Base-by-base conservation (phyloP, 805 yeast species). In the Henningerozyma blattae region DNA sequence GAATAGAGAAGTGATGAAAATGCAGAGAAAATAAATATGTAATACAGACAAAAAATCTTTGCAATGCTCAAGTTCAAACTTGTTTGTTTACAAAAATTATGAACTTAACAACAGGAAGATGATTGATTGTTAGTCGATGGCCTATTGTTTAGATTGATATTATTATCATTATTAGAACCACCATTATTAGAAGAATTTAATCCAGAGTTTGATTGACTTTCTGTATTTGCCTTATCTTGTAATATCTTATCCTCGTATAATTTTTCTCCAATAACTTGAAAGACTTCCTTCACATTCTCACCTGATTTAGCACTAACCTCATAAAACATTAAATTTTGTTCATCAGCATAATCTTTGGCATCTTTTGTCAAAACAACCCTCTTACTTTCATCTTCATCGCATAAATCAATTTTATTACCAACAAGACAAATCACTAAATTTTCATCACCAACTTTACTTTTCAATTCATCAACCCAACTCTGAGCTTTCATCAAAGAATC, bases 291-390 rank as follows among this genome's bases (percentile, higher is more conserved):
- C 27, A 89, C 95, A 50, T 87, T 86, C 49, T 70, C 68, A 14
- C 89, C 81, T 3, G 93, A 76, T 64, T 89, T 89, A 15, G 98
- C 98, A 54, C 91, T 77, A 6, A 96, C 85, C 62, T 89, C 98
- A 53, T 83, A 89, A 53, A 89, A 89, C 43, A 91, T 61, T 38
- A 91, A 64, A 2, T 82, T 86, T 60, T 89, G 95, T 50, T 91
- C 96, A 27, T 82, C 81, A 4, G 97, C 96, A 39, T 89, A 66
- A 37, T 71, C 72, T 58, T 77, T 67, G 26, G 95, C 98, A 56
- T 91, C 97, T 45, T 81, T 87, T 22, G 44, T 51, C 4, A 52
- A 46, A 7, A 32, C 71, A 66, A 22, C 85, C 75, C 18, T 89
- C 94, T 57, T 82, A 17, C 52, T 36, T 35, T 71, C 79, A 31